Base-by-base conservation (phyloP, 768 basidiomycete genomes). In the Mycena pura region DNA sequence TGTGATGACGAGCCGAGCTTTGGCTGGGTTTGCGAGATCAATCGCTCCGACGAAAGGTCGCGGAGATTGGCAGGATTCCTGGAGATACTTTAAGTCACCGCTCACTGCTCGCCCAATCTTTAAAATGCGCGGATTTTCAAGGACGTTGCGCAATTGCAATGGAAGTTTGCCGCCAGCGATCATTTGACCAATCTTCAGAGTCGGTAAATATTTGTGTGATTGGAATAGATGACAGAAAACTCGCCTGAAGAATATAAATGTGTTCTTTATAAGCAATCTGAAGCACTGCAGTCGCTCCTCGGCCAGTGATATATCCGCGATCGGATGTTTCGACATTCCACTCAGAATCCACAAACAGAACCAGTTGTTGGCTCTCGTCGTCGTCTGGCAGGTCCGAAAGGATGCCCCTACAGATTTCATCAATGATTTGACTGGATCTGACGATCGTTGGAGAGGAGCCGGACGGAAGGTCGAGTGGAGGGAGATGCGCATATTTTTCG, bases 401-500 rank as follows among this genome's bases (percentile, higher is more conserved):
- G 9, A 57, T 60, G 11, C 3, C 11, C 11, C 47, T 39, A 1
- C 32, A 19, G 2, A 27, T 49, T 14, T 34, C 41, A 19, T 59
- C 24, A 5, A 59, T 45, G 3, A 6, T 10, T 6, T 0, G 5
- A 0, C 2, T 14, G 24, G 19, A 24, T 3, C 45, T 15, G n/a
- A 15, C n/a, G 1, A 57, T 38, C n/a, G n/a, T n/a, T n/a, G n/a
- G n/a, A n/a, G n/a, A n/a, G n/a, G n/a, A n/a, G n/a, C n/a, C n/a
- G n/a, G n/a, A n/a, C n/a, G 41, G 36, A 6, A 60, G 45, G 40
- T 60, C 45, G 7, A 53, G 52, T 7, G 28, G 11, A 7, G 1
- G 1, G 31, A 75, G 68, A 22, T 68, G 19, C 15, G 56, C 14
- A 48, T 73, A 63, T 34, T 68, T 72, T 15, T 72, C 68, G 14